Evolutionary conservation across 208 protist genomes (phyloP), one percentile per base, ranked within the genome.

Genomic region (Angomonas deanei): DNA sequence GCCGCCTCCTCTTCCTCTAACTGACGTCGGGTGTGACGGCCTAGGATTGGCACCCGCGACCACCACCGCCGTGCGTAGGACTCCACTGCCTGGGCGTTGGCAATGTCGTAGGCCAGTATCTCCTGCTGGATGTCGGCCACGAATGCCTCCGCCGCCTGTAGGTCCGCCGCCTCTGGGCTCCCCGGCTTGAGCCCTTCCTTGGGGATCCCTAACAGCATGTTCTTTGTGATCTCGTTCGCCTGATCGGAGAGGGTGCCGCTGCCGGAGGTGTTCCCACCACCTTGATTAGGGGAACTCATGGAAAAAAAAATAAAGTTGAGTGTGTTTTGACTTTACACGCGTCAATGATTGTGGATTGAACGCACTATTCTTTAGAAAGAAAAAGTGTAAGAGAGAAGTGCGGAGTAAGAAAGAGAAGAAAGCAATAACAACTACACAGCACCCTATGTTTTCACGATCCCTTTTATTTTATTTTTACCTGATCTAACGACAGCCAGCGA

Each of bases 31-130:
- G 77, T 68, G 34, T 67, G 73, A 0, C 77, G 77, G 17, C 84
- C 80, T 34, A 91, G 76, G 48, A 66, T 82, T 0, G 86, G 82
- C 19, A 92, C 67, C 19, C 61, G 72, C 33, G 63, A 71, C 86
- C 81, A 89, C 64, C 74, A 84, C 38, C 56, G 54, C 8, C 65
- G 70, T 38, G 79, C 76, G 72, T 88, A 88, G 34, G 74, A 63
- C 72, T 89, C 80, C 72, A 90, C 84, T 4, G 86, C 86, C 19
- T 74, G 76, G n/a, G 83, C 83, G 53, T 93, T 93, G 27, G 83
- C 86, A 19, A 88, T 76, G 61, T 93, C 86, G 56, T 87, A 90
- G n/a, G 76, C 82, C 19, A 86, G 49, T 15, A 93, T 93, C 61
- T 93, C 73, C 30, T 79, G 79, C 42, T 87, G 85, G 26, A 92